Percentiles rank a stretch among this genome's conserved stretches.
Conservation (phyloP, 2,329 filamentous ascomycete genomes). For the Colletotrichum spaethianum region DNA sequence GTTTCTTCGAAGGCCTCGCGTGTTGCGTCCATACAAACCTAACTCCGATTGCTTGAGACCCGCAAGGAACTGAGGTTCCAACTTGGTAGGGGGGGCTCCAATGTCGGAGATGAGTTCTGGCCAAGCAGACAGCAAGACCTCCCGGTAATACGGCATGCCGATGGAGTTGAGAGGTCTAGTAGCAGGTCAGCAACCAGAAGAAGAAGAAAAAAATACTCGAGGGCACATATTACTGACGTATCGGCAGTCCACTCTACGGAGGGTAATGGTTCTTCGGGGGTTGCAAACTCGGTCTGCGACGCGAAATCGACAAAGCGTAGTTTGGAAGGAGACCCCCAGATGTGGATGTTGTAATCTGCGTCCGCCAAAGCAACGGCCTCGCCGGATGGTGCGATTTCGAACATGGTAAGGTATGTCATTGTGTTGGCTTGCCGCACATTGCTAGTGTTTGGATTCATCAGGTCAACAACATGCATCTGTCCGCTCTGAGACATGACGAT, state of each 20-base stretch:
- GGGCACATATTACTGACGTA: slow-evolving; percentile 64
- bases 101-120: slow-evolving; percentile 89
- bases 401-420: slow-evolving; percentile 80
- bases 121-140: slow-evolving; percentile 90
- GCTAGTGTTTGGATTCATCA: slow-evolving; percentile 92
- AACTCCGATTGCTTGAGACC: slow-evolving; percentile 80
- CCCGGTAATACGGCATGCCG: slow-evolving; percentile 94
- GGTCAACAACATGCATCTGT: slow-evolving; percentile 94
- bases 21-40: slow-evolving; percentile 84
- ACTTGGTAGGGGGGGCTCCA: slow-evolving; percentile 82
- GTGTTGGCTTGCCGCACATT: slow-evolving; percentile 85
- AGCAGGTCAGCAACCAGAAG: slow-evolving; percentile 1
- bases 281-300: slow-evolving; percentile 83
- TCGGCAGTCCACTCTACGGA: slow-evolving; percentile 80
- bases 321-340: slow-evolving; percentile 91
- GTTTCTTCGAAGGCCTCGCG: slow-evolving; percentile 81
- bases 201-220: slow-evolving; percentile 19
- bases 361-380: slow-evolving; percentile 88
- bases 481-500: slow-evolving; percentile 94
- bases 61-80: slow-evolving; percentile 79
- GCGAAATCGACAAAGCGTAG: slow-evolving; percentile 89
- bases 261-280: slow-evolving; percentile 70
- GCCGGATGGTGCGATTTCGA: slow-evolving; percentile 90
- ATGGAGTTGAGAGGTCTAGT: slow-evolving; percentile 81
- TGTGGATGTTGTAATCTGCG: slow-evolving; percentile 81